Base-by-base conservation (phyloP, 176 grass and related monocot genomes). In the Avena sativa region DNA sequence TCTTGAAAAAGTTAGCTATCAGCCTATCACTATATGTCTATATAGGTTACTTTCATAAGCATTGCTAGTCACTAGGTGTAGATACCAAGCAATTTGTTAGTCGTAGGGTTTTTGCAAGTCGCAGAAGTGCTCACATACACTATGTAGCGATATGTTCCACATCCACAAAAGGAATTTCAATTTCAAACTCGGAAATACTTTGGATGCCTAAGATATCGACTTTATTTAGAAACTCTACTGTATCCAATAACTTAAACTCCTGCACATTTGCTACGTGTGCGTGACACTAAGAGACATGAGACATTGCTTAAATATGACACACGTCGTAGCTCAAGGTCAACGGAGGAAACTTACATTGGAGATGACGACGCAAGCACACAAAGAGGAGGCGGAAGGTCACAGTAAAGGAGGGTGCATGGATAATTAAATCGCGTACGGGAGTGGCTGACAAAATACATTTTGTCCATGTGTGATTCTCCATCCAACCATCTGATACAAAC, bases 1-100 rank as follows among this genome's bases (percentile, higher is more conserved):
- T 52, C 28, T 0, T 62, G 74, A 47, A 89, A 84, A 89, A 79
- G 81, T 51, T 70, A 13, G 26, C 16, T 14, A 19, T 8, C 2
- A 30, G 23, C 12, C 4, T 13, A 13, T 13, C 43, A 23, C 17
- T 12, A 66, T 8, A 23, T 23, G 23, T 23, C 23, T 23, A 23
- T 23, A 65, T 23, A 36, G 64, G 6, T 36, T 66, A 34, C 26
- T 30, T 32, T 32, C 63, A 66, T 28, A 28, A 28, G 28, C 28
- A 28, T 28, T 28, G 28, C 28, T 28, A 28, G 28, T 28, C 28
- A 28, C 28, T 28, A 28, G 28, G 1, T 1, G 44, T 47, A 47
- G 44, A 66, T 19, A 19, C 7, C 7, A 15, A 36, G 8, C 5
- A 9, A 38, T 10, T 19, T n/a, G 15, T 4, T 71, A 38, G n/a